Evolutionary conservation across 1,284 basidiomycete genomes (phyloP).

Genomic region (Cutaneotrichosporon cyanovorans): DNA sequence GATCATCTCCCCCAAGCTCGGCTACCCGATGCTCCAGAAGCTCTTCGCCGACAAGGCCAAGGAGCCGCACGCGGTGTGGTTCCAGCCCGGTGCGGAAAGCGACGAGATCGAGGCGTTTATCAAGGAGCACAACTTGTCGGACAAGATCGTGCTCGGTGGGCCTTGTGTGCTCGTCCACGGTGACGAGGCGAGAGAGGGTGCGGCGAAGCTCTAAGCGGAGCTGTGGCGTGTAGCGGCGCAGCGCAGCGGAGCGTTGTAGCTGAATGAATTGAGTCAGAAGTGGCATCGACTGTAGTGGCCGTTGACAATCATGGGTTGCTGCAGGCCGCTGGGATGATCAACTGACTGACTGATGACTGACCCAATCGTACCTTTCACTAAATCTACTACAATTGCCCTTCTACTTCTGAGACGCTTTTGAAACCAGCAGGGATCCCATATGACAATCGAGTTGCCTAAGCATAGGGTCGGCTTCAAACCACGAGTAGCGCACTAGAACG

Average conservation of each 20-base stretch:
- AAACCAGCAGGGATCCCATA: no score
- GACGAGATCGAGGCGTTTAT: constrained; percentile 52
- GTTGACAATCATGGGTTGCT: no score
- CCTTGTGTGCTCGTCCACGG: constrained; percentile 66
- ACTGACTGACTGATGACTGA: no score
- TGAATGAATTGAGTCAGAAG: no score
- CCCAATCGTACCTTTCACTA: no score
- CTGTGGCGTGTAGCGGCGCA: neutral
- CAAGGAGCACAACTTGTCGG: constrained; percentile 52
- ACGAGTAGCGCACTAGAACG: no score
- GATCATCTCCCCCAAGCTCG: constrained; percentile 63
- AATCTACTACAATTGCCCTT: no score
- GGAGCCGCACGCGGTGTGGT: constrained; percentile 63
- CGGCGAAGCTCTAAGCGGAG: constrained; percentile 13
- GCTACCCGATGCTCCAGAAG: constrained; percentile 29
- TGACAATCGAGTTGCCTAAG: no score
- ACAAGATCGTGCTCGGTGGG: constrained; percentile 63
- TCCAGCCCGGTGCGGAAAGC: constrained; percentile 76
- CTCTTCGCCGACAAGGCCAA: constrained; percentile 54
- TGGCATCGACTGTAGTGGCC: no score
- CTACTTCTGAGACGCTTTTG: no score
- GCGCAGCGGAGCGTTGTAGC: neutral
- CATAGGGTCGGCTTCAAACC: no score
- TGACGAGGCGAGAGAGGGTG: constrained; percentile 44
- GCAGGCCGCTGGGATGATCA: no score